Conservation (phyloP, 805 yeast genomes). For the Kodamaea nitidulidarum region DNA sequence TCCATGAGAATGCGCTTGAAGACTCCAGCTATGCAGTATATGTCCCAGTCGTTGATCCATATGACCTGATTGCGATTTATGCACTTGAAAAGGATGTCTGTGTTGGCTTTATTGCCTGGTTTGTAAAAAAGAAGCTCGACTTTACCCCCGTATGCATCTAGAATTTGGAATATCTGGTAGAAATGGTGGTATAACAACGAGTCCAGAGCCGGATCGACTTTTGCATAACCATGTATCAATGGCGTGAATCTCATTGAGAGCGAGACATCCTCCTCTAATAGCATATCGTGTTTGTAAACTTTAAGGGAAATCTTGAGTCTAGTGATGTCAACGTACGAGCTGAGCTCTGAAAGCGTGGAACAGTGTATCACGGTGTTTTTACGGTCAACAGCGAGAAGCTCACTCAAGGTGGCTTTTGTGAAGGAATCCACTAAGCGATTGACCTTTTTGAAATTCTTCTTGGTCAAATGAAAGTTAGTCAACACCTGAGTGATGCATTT, state of each 20-base stretch:
- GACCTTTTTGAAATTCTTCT: constrained; percentile 24
- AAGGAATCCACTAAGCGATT: constrained; percentile 26
- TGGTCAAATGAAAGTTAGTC: constrained; percentile 50
- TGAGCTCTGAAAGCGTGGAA: constrained; percentile 47
- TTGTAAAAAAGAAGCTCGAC: constrained; percentile 49
- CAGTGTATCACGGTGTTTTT: constrained; percentile 40
- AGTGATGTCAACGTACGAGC: constrained; percentile 67
- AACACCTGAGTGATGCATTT: constrained; percentile 72
- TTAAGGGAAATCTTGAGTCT: constrained; percentile 69
- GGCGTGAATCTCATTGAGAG: constrained; percentile 17
- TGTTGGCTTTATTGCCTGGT: constrained; percentile 50
- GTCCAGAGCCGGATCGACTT: constrained; percentile 14
- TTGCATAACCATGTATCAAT: constrained; percentile 20
- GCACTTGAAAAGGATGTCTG: constrained; percentile 46
- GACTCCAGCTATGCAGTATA: constrained; percentile 46
- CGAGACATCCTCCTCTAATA: constrained; percentile 36
- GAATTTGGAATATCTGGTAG: constrained; percentile 49
- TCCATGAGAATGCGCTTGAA: constrained; percentile 47
- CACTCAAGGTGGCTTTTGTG: constrained; percentile 12
- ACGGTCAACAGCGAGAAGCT: constrained; percentile 2
- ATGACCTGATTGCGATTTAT: constrained; percentile 52
- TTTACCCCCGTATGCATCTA: constrained; percentile 39
- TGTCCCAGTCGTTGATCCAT: constrained; percentile 54
- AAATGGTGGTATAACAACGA: constrained; percentile 37
- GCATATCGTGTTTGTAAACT: constrained; percentile 66